Percentiles rank a stretch among this genome's conserved stretches.
Evolutionary conservation across 192 early-diverging fungal genomes (phyloP).

Genomic region (Martensiomyces pterosporus): DNA sequence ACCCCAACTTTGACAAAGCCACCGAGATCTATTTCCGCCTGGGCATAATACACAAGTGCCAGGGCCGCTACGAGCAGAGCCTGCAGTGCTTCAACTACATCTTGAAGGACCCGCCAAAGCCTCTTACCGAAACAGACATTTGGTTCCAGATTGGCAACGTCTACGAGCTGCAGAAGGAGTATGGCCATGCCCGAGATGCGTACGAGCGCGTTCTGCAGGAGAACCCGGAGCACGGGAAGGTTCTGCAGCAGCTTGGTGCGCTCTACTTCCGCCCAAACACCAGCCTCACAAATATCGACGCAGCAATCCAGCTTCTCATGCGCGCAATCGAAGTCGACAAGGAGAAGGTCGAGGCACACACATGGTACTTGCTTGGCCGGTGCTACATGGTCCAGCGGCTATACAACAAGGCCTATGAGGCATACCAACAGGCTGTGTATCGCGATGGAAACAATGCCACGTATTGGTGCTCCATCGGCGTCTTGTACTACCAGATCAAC

Average conservation of each 20-base stretch:
- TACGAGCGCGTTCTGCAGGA: conserved; percentile 88
- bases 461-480: conserved; percentile 99
- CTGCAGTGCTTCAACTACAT: conserved; percentile 88
- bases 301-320: conserved; percentile 76
- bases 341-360: conserved; percentile 86
- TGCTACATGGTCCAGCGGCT: conserved; percentile 96
- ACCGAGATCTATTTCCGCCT: conserved; percentile 97
- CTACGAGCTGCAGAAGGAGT: conserved; percentile 92
- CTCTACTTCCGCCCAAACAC: conserved; percentile 89
- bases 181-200: conserved; percentile 71
- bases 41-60: conserved; percentile 94
- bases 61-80: conserved; percentile 40
- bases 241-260: conserved; percentile 94
- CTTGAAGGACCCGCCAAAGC: conserved; percentile 79
- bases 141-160: conserved; percentile 99
- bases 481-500: conserved; percentile 95
- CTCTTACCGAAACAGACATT: conserved; percentile 91
- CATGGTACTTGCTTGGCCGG: conserved; percentile 92
- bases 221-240: conserved; percentile 91
- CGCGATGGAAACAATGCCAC: conserved; percentile 90
- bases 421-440: conserved; percentile 96
- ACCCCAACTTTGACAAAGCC: conserved; percentile 94
- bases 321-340: conserved; percentile 76
- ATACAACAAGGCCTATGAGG: conserved; percentile 93
- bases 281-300: conserved; percentile 76